Conservation (phyloP, 805 yeast species). For the Candida patagonica region DNA sequence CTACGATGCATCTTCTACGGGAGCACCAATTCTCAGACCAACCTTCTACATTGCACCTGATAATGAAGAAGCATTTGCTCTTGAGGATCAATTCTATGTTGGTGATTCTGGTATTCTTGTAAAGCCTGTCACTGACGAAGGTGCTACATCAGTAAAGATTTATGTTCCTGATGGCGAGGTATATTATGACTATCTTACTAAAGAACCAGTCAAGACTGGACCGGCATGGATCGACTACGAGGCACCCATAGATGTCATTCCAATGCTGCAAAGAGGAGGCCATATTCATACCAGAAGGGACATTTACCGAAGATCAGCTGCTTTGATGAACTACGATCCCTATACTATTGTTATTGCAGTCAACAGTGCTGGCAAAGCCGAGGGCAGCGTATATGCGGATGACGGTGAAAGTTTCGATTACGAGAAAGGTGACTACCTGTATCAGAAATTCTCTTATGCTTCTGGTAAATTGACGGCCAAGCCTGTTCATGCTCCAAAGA, state of each 20-base stretch:
- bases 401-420: constrained; percentile 71
- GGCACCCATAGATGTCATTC: constrained; percentile 52
- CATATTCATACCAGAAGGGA: constrained; percentile 57
- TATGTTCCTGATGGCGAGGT: constrained; percentile 37
- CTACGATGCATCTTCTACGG: constrained; percentile 47
- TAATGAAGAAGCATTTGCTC: constrained; percentile 38
- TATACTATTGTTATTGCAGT: constrained; percentile 61
- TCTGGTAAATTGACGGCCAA: constrained; percentile 3
- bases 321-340: constrained; percentile 69
- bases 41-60: constrained; percentile 25
- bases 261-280: constrained; percentile 74
- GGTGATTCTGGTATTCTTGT: constrained; percentile 66
- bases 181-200: constrained; percentile 29
- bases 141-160: constrained; percentile 32
- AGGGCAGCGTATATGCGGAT: constrained; percentile 60
- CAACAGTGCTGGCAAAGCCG: constrained; percentile 37
- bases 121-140: constrained; percentile 67
- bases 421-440: constrained; percentile 36
- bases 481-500: constrained; percentile 3
- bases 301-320: constrained; percentile 71
- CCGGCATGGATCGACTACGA: constrained; percentile 32
- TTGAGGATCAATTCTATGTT: constrained; percentile 79
- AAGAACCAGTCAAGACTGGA: constrained; percentile 25
- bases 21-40: constrained; percentile 54
- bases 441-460: constrained; percentile 6